phyloP scores from a whole-genome alignment of 768 basidiomycete genomes.

The Agrocybe pediades region DNA sequence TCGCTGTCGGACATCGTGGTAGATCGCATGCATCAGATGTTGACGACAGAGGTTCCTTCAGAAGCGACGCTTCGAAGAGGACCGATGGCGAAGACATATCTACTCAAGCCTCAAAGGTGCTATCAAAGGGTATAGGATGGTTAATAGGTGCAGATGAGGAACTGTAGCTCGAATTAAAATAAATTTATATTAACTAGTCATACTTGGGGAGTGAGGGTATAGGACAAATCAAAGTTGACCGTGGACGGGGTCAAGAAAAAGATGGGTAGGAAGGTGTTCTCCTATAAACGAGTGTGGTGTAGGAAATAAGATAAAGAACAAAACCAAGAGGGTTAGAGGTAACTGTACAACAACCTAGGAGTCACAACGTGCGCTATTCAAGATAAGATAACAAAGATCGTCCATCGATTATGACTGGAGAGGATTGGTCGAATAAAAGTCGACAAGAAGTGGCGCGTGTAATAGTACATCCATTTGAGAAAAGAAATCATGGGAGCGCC shows the following conservation, averaged over 20 bases:
- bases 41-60: conserved; percentile 41
- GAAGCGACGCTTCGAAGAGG: conserved; percentile 41
- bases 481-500: conserved; percentile 35
- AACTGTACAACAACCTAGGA: background rate
- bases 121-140: conserved; percentile 96
- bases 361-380: background rate
- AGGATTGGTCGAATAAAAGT: background rate
- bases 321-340: background rate
- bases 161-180: conserved; percentile 15
- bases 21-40: conserved; percentile 39
- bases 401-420: background rate
- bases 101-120: conserved; percentile 71
- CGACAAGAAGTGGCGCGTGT: background rate
- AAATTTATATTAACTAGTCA: background rate
- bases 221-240: conserved; percentile 12
- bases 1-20: conserved; percentile 50
- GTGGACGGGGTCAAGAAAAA: background rate
- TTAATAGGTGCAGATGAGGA: conserved; percentile 84
- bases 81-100: conserved; percentile 64
- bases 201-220: conserved; percentile 1
- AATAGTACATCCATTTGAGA: conserved; percentile 3
- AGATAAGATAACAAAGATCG: background rate
- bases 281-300: background rate
- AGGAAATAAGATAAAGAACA: background rate
- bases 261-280: background rate